Conservation (phyloP, 441 rosid species). For the Bruguiera hainesii region DNA sequence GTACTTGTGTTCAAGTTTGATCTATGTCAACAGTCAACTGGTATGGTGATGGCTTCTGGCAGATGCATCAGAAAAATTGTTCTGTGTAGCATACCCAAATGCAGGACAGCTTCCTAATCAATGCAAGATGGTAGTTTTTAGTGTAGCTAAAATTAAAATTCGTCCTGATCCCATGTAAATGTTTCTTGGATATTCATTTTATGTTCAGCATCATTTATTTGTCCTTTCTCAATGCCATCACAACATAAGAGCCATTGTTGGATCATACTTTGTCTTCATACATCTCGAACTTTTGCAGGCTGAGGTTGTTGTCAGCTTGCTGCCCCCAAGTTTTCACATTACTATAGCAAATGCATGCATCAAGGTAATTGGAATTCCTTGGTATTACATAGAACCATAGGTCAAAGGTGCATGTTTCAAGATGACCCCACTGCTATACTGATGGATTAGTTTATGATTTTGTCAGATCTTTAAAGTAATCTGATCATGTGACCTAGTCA, state of each 20-base stretch:
- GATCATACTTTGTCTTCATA: neutral
- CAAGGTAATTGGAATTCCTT: constrained; percentile 45
- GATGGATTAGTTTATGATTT: constrained; percentile 1
- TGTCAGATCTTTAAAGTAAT: too few species aligned
- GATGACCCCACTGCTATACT: neutral
- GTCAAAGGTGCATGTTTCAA: too few species aligned
- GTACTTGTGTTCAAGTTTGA: neutral
- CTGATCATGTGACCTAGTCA: neutral
- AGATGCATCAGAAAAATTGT: neutral
- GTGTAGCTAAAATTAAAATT: neutral
- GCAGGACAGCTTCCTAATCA: constrained; percentile 2
- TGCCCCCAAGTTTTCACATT: constrained; percentile 73
- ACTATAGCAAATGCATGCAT: constrained; percentile 70
- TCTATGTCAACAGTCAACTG: neutral
- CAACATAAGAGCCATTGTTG: neutral
- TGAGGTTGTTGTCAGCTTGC: constrained; percentile 81
- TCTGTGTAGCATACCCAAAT: neutral
- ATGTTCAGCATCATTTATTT: neutral
- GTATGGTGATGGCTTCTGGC: constrained; percentile 2
- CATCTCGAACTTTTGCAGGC: constrained; percentile 45
- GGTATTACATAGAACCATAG: neutral
- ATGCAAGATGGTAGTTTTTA: neutral
- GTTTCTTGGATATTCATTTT: neutral
- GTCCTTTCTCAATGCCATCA: constrained; percentile 3
- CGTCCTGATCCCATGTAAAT: neutral